Percentiles rank a stretch among this genome's conserved stretches.
phyloP scores from a whole-genome alignment of 495 filamentous ascomycete genomes.

The Apiosordaria backusii region DNA sequence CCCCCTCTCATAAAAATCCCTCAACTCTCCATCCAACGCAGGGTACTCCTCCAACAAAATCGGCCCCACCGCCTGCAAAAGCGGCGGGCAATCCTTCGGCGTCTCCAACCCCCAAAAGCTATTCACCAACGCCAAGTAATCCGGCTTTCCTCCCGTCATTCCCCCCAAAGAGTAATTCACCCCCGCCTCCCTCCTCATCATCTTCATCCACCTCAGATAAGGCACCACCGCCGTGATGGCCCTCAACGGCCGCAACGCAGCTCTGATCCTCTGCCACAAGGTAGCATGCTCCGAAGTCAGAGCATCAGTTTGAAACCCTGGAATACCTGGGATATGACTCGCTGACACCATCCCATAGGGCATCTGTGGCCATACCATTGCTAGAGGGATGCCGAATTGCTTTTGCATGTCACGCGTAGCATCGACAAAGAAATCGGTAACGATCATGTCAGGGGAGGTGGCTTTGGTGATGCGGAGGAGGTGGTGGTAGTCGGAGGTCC shows the following conservation, averaged over 20 bases:
- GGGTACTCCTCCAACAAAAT: slow-evolving; percentile 31
- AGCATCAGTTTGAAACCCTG: slow-evolving; percentile 37
- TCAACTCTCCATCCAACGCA: slow-evolving; percentile 22
- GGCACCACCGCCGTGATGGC: slow-evolving; percentile 26
- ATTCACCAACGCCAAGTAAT: slow-evolving; percentile 42
- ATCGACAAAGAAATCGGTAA: slow-evolving; percentile 41
- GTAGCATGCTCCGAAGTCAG: slow-evolving; percentile 37
- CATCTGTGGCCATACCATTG: slow-evolving; percentile 39
- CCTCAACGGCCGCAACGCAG: slow-evolving; percentile 27
- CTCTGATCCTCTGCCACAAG: slow-evolving; percentile 32
- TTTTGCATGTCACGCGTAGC: slow-evolving; percentile 35
- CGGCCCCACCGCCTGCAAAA: slow-evolving; percentile 34
- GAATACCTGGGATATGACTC: slow-evolving; percentile 39
- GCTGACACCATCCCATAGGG: slow-evolving; percentile 35
- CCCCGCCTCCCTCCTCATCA: slow-evolving; percentile 33
- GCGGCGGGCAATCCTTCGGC: slow-evolving; percentile 38
- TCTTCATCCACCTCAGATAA: slow-evolving; percentile 26
- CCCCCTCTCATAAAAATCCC: slow-evolving; percentile 25
- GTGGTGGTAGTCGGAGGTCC: slow-evolving; percentile 35
- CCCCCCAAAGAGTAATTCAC: slow-evolving; percentile 25
- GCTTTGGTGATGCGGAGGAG: slow-evolving; percentile 26
- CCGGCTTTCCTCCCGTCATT: slow-evolving; percentile 28
- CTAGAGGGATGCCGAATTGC: slow-evolving; percentile 35
- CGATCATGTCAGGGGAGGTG: slow-evolving; percentile 33
- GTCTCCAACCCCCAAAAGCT: slow-evolving; percentile 42